Evolutionary conservation across 1,284 basidiomycete species (phyloP).

Genomic region (Leccinum laetum): DNA sequence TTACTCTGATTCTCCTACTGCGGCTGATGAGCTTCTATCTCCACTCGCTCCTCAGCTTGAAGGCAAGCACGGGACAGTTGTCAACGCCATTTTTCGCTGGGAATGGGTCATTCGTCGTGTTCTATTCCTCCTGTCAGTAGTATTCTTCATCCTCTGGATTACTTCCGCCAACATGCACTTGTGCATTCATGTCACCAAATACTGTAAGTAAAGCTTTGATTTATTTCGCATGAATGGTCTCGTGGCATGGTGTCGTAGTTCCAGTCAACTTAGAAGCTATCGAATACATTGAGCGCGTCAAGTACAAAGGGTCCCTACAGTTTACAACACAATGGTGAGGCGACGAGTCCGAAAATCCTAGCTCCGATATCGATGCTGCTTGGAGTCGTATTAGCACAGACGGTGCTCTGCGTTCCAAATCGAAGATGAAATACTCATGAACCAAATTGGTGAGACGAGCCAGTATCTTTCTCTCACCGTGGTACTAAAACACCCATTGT

Average conservation of each 20-base stretch:
- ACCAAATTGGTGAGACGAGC: background rate
- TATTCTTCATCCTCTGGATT: no score
- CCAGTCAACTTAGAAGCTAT: no score
- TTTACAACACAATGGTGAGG: constrained; percentile 3
- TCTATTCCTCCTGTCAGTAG: background rate
- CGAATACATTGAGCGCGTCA: no score
- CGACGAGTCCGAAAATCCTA: constrained; percentile 3
- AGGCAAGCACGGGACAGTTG: background rate
- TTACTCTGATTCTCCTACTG: background rate
- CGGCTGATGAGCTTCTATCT: background rate
- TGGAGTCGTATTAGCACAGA: constrained; percentile 10
- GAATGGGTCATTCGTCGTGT: constrained; percentile 6
- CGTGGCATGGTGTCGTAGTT: no score
- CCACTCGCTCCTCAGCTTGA: background rate
- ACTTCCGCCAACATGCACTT: no score
- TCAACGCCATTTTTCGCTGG: background rate
- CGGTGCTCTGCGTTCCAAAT: background rate
- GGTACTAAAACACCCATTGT: background rate
- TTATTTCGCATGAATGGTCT: no score
- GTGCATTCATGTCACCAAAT: no score
- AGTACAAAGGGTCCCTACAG: background rate
- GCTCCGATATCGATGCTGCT: constrained; percentile 13
- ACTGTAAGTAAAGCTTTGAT: no score
- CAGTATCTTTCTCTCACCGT: background rate
- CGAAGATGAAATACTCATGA: background rate